phyloP scores from a whole-genome alignment of 2,329 filamentous ascomycete species.

The Xylaria arbuscula region DNA sequence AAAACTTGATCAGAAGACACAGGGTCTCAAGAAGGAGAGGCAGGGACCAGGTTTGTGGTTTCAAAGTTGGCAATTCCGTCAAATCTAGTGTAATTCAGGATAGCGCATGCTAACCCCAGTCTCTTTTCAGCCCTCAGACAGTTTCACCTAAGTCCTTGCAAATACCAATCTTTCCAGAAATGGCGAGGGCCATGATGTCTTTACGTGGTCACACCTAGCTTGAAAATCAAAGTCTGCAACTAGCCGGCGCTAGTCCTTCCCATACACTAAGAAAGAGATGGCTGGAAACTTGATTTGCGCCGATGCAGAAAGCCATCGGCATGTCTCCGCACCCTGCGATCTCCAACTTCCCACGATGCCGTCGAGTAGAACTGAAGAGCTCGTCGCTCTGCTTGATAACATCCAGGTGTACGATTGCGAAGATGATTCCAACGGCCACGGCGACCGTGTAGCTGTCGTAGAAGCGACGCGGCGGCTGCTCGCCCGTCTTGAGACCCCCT shows the following conservation, averaged over 20 bases:
- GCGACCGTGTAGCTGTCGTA: constrained; percentile 12
- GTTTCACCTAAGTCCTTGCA: neutral
- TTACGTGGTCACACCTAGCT: neutral
- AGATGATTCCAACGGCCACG: constrained; percentile 6
- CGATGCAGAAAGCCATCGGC: constrained; percentile 2
- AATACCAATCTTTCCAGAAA: neutral
- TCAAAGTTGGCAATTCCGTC: neutral
- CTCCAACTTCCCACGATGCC: constrained; percentile 10
- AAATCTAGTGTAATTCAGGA: neutral
- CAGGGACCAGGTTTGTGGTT: neutral
- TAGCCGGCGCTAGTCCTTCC: constrained; percentile 13
- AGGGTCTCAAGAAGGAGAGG: neutral
- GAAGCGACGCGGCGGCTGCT: constrained; percentile 27
- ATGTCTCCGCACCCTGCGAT: neutral
- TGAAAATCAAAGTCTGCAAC: neutral
- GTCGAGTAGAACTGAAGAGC: constrained; percentile 12
- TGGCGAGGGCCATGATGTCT: neutral
- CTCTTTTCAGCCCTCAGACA: neutral
- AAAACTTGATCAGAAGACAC: neutral
- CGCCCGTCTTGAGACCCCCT: constrained; percentile 33
- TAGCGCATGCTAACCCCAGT: neutral
- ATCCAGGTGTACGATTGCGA: constrained; percentile 4
- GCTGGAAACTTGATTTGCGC: constrained; percentile 10
- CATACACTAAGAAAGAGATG: constrained; percentile 8
- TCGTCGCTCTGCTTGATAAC: constrained; percentile 22